phyloP scores from a whole-genome alignment of 2,329 filamentous ascomycete genomes.

The Penicillium sp. region DNA sequence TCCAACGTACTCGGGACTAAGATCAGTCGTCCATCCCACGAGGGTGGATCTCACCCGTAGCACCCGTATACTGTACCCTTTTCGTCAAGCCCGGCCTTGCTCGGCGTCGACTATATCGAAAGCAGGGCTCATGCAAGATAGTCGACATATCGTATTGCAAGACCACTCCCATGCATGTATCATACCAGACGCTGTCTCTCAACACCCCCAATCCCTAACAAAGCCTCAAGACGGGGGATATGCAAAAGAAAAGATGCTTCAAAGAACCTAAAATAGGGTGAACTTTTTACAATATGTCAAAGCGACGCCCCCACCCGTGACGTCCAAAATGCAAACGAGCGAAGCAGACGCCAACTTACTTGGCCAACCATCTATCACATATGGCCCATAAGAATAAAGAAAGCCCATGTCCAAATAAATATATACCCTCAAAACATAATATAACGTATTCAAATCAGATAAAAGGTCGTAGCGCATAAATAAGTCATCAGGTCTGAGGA shows the following conservation, averaged over 20 bases:
- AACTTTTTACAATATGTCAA: neutral
- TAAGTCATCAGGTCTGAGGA: neutral
- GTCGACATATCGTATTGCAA: neutral
- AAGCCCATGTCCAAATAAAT: neutral
- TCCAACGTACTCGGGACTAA: neutral
- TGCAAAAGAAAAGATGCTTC: neutral
- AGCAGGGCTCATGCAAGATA: neutral
- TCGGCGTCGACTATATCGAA: neutral
- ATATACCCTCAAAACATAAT: neutral
- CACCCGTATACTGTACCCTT: neutral
- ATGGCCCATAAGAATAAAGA: neutral
- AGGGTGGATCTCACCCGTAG: neutral
- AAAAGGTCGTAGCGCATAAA: constrained; percentile 4
- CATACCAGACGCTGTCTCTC: neutral
- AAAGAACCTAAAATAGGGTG: neutral
- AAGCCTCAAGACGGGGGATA: neutral
- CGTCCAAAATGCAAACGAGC: constrained; percentile 1
- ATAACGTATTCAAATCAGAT: neutral
- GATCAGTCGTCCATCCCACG: neutral
- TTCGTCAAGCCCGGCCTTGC: neutral
- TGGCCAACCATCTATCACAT: neutral
- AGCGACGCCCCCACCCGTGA: neutral
- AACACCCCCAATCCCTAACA: neutral
- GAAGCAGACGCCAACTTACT: constrained; percentile 5
- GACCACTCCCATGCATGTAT: neutral